Evolutionary conservation across 2,329 filamentous ascomycete species (phyloP).

Genomic region (Drechslerella stenobrocha): DNA sequence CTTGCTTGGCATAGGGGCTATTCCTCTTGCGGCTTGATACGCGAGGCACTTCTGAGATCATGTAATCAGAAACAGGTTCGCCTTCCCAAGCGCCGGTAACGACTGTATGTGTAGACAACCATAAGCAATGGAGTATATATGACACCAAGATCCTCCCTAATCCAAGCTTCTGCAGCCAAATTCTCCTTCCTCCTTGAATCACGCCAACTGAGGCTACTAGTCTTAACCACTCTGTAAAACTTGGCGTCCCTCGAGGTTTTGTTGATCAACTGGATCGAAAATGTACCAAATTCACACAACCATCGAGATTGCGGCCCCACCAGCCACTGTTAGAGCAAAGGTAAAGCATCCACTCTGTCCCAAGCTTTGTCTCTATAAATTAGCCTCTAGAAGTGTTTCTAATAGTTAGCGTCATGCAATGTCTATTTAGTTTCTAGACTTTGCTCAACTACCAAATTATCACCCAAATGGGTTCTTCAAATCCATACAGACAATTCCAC

Average conservation of each 20-base stretch:
- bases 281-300: slow-evolving; percentile 13
- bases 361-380: neutral
- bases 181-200: too few relatives aligned
- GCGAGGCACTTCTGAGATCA: too few relatives aligned
- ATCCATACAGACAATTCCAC: slow-evolving; percentile 2
- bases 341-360: neutral
- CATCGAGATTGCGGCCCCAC: slow-evolving; percentile 20
- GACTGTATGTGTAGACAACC: too few relatives aligned
- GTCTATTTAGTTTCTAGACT: slow-evolving; percentile 13
- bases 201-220: too few relatives aligned
- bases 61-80: too few relatives aligned
- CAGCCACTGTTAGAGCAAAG: slow-evolving; percentile 14
- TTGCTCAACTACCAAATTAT: slow-evolving; percentile 15
- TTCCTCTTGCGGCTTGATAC: slow-evolving; percentile 52
- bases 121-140: too few relatives aligned
- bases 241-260: too few relatives aligned
- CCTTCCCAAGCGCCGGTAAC: too few relatives aligned
- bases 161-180: too few relatives aligned
- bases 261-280: too few relatives aligned
- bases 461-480: slow-evolving; percentile 20
- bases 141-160: too few relatives aligned
- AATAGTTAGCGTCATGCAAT: neutral
- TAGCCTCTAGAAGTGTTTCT: neutral
- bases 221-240: too few relatives aligned
- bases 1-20: slow-evolving; percentile 31